Base-by-base conservation (phyloP, 2,329 filamentous ascomycete genomes). In the Gnomoniopsis sp. region DNA sequence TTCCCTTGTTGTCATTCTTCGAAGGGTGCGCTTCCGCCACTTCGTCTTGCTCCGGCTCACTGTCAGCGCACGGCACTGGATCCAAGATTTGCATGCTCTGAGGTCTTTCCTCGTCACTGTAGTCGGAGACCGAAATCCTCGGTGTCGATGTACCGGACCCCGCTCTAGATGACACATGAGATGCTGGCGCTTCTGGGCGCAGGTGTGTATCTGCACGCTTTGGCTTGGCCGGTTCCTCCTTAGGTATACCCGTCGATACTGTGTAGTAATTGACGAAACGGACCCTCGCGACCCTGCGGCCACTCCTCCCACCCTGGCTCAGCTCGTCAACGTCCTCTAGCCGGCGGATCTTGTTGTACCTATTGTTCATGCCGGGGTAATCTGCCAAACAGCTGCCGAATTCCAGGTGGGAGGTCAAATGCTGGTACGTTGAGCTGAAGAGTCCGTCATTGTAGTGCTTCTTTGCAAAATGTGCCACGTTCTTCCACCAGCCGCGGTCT, bases 261-360 rank as follows among this genome's bases (percentile, higher is more conserved):
- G 92, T 96, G 69, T 93, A 96, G 70, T 96, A 96, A 69, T 96
- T 96, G 58, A 91, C 80, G 67, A 96, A 96, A 17, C 91, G 82
- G 12, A 95, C 83, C 54, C 88, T 79, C 2, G 77, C 75, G 2
- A 75, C 67, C 3, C 75, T 63, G 46, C 78, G 75, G 22, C 68
- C 63, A n/a, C 67, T 64, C 2, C 66, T 65, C 22, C 62, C 62
- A 12, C 51, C 51, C 51, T 48, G 57, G 54, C 53, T 66, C 62
- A 81, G 66, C 63, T 88, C 85, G 58, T 90, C 82, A 4, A 86
- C 76, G 67, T 90, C 87, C 69, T 96, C 91, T 11, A 96, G 75
- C 1, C 80, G 83, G 55, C 90, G 82, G 26, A 96, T 75, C 46
- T 75, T 82, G 23, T 80, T 79, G 72, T 96, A 96, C 26, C 92